Base-by-base conservation (phyloP, 1,284 basidiomycete genomes). In the Lignosus rhinocerotis region DNA sequence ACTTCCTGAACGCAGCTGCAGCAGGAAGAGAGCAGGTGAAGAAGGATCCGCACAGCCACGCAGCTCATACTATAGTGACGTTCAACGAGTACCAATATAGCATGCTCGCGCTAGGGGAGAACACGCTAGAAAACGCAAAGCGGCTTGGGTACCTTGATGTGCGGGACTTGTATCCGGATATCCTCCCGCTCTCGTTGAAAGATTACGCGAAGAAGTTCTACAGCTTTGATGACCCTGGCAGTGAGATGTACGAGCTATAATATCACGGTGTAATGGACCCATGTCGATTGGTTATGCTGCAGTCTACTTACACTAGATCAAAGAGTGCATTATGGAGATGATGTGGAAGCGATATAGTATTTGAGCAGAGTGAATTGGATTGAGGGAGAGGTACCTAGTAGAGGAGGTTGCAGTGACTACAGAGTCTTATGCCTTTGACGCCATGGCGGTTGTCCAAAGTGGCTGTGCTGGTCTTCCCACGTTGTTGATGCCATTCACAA, bases 61-160 rank as follows among this genome's bases (percentile, higher is more conserved):
- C 17, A n/a, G 34, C 9, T 17, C 9, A 45, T 19, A 32, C 16
- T 8, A 12, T 14, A 25, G 2, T 46, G 21, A 6, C 30, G 12
- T n/a, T 25, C 38, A 30, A 19, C 12, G 16, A 42, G 45, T 45
- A 56, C 19, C 10, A 44, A 41, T 11, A 41, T 45, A 59, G 52
- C 36, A 38, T 66, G 16, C 53, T 46, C 39, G 45, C 62, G 30
- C 52, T 57, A 6, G 62, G 60, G 8, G 62, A 66, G 36, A 62
- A 66, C 51, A 59, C 62, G 17, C 21, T 66, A 7, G 55, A 58
- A 38, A 60, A 59, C 31, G 64, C 63, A 6, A 61, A 55, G 46
- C 33, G 51, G 6, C 30, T 45, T 5, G 64, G 64, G 11, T 51
- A 55, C 2, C 36, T 66, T 2, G 60, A 64, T 55, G 56, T 57